Evolutionary conservation across 2,329 filamentous ascomycete genomes (phyloP), one percentile per base, ranked within the genome.

Genomic region (Drechslerella coelobrocha): DNA sequence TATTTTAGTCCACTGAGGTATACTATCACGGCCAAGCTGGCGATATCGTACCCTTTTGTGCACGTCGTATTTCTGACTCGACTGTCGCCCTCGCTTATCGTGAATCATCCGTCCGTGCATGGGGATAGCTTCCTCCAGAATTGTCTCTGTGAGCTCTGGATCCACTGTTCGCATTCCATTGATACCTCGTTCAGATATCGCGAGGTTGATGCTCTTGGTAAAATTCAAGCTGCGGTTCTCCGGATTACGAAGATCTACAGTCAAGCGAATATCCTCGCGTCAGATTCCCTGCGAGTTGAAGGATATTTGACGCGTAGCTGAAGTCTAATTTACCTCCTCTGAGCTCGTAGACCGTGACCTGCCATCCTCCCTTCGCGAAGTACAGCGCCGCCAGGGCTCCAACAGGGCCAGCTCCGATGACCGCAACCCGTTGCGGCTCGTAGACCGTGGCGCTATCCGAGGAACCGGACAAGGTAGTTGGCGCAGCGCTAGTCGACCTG

Each of bases 61-160:
- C 8, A 90, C 84, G 79, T 99, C 94, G 78, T 99, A 99, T 72
- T 88, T 85, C 79, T 99, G 94, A n/a, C 90, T 81, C 69, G 61
- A 72, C 37, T 72, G 61, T 88, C 85, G 43, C 53, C 75, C 76
- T 93, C 88, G 76, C 87, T 63, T 53, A 90, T 50, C 87, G 77
- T 99, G 94, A 73, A 99, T 95, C 94, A 99, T 99, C 24, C 94
- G 90, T 10, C 92, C 94, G 78, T 89, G 83, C 92, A 99, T 97
- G 9, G 93, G 92, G 68, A 97, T 91, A 0, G 92, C 93, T 55
- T 88, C 86, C 0, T 81, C 82, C 76, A 96, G 83, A 29, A 97
- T 86, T 75, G 87, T 83, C 10, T 92, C 84, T 2, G 83, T 84
- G 24, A 86, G 85, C 1, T 90, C 86, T 75, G 89, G 82, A 24